Conservation (phyloP, 371 early-diverging fungal species). For the Mortierella sp. region DNA sequence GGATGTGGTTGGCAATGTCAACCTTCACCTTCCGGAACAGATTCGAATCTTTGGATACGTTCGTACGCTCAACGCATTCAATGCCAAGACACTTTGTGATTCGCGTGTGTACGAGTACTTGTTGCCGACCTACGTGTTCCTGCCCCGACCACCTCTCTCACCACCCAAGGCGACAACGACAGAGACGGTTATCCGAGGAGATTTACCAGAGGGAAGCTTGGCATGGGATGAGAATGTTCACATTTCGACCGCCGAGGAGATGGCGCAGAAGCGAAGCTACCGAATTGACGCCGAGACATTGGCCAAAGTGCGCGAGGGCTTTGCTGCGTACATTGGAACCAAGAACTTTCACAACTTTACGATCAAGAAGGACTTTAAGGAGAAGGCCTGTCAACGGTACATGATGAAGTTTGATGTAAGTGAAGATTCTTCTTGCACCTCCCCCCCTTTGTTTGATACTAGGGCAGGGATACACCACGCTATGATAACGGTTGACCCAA, state of each 20-base stretch:
- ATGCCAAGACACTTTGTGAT: constrained; percentile 92
- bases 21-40: constrained; percentile 78
- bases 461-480: too few relatives aligned
- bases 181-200: constrained; percentile 41
- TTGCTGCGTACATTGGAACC: constrained; percentile 88
- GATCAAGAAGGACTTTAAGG: constrained; percentile 77
- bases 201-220: constrained; percentile 52
- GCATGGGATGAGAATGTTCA: constrained; percentile 50
- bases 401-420: constrained; percentile 80
- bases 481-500: too few relatives aligned
- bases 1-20: constrained; percentile 79
- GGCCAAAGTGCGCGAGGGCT: constrained; percentile 71
- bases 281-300: constrained; percentile 71
- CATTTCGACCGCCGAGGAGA: constrained; percentile 60
- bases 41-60: constrained; percentile 83
- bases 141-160: constrained; percentile 53
- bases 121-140: constrained; percentile 92
- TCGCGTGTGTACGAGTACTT: constrained; percentile 98
- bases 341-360: constrained; percentile 99
- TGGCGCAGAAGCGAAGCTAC: constrained; percentile 63
- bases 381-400: constrained; percentile 80
- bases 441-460: too few relatives aligned
- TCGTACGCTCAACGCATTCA: constrained; percentile 82
- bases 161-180: constrained; percentile 9
- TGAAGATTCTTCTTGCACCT: too few relatives aligned